Base-by-base conservation (phyloP, 208 protist species). In the Wallacemonas sp. region DNA sequence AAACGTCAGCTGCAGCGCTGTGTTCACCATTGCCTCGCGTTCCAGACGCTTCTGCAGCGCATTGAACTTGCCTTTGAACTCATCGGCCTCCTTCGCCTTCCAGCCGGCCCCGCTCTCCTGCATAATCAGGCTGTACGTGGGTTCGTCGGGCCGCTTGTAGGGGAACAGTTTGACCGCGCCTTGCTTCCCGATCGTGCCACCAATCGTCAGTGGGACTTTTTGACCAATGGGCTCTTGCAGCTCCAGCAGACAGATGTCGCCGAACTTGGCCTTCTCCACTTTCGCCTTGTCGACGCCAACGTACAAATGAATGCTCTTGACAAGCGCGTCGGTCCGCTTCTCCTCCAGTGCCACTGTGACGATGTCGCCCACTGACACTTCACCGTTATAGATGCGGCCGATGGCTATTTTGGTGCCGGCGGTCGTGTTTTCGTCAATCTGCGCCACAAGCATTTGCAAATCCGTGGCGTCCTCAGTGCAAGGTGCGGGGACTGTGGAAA, bases 371-470 rank as follows among this genome's bases (percentile, higher is more conserved):
- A 96, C 74, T n/a, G 79, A 88, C 17, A 98, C 86, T 3, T 47
- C 77, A 33, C 97, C 97, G 27, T 90, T 84, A 47, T 88, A 93
- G 41, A 99, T 88, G 34, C 94, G 91, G 45, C 98, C 97, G 42
- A 97, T 95, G 0, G 96, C 84, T 22, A 98, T 88, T 62, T 97
- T 95, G n/a, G 74, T 72, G 66, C 74, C 80, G 24, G 68, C 80
- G 41, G 61, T 58, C 41, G 91, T 82, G 68, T 98, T 90, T 28
- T 89, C 81, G 47, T 97, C 97, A 12, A 99, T 77, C 36, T 96
- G 96, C 3, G 93, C 94, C 8, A 99, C 95, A 14, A 98, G 84
- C 97, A 99, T 98, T 69, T 97, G 86, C 54, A 99, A 90, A 24
- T 74, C 71, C 0, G 70, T 27, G 5, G 63, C 62, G 15, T 84